Percentiles rank a stretch among this genome's conserved stretches.
Conservation (phyloP, 2,329 filamentous ascomycete genomes). For the Aphanocladium album region DNA sequence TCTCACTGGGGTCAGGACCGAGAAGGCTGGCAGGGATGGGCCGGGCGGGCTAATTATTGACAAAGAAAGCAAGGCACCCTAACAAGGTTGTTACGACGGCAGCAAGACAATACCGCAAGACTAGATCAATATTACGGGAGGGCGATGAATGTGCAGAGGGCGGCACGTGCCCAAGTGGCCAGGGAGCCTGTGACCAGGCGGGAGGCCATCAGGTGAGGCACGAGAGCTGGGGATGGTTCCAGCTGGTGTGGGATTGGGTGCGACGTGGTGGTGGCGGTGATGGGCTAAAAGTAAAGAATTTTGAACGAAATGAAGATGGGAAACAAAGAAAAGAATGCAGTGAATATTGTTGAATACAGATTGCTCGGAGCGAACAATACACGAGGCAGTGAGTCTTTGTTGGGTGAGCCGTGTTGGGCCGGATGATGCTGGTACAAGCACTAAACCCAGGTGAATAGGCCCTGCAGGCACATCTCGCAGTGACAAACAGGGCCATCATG, state of each 20-base stretch:
- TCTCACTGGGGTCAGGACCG: neutral
- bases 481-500: neutral
- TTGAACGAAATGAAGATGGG: neutral
- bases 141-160: neutral
- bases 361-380: neutral
- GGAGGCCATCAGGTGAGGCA: slow-evolving; percentile 3
- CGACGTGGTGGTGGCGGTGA: neutral
- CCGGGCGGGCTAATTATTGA: too few species aligned
- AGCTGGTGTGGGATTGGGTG: neutral
- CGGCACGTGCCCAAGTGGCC: slow-evolving; percentile 2
- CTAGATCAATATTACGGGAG: neutral
- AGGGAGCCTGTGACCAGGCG: neutral
- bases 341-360: neutral
- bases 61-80: neutral
- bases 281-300: neutral
- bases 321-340: neutral
- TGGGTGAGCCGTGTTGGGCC: neutral
- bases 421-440: too few species aligned
- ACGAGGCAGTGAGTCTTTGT: neutral
- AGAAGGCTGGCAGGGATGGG: neutral
- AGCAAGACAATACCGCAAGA: neutral
- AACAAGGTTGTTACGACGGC: neutral
- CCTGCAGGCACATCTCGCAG: neutral
- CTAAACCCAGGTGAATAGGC: too few species aligned
- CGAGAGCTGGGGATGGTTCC: neutral